These are phyloP conservation scores for Atkinsonella texensis DNA, from an alignment of 2,329 filamentous ascomycete species.

Conservation along the genomic window DNA sequence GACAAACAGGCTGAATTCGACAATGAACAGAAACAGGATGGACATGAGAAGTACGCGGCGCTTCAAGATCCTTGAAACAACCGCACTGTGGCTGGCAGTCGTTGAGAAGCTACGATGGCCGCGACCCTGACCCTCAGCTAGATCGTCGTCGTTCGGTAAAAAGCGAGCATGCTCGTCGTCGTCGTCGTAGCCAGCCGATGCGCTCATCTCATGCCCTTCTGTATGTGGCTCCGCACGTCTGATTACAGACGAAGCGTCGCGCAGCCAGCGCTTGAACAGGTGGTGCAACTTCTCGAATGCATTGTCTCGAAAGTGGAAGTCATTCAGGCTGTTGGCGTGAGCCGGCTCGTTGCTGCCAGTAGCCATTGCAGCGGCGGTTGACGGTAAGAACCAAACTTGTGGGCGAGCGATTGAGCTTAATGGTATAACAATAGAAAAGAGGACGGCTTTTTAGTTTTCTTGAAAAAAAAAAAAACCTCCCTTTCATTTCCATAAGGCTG, in stretches of 20 bases:
- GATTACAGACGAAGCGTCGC: not conserved
- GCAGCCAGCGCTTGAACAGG: not conserved
- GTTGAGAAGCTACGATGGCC: not conserved
- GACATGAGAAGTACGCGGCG: not conserved
- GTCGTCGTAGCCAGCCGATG: not conserved
- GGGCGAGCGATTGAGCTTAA: too few species aligned
- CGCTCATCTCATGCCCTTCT: not conserved
- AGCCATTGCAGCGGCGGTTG: not conserved
- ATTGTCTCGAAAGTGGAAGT: not conserved
- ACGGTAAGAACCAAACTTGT: not conserved
- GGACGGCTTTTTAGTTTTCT: too few species aligned
- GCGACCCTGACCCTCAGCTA: not conserved
- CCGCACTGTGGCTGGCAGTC: not conserved
- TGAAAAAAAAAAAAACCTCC: too few species aligned
- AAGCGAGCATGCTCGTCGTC: not conserved
- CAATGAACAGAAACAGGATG: not conserved
- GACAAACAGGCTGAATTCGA: not conserved
- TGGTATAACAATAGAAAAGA: too few species aligned
- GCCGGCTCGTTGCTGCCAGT: not conserved
- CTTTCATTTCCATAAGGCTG: too few species aligned
- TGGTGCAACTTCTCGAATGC: not conserved
- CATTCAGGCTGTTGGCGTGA: not conserved
- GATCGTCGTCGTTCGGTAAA: not conserved
- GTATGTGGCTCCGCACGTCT: not conserved
- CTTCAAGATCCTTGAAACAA: not conserved